Evolutionary conservation across 768 basidiomycete genomes (phyloP).

Genomic region (Suillus discolor): DNA sequence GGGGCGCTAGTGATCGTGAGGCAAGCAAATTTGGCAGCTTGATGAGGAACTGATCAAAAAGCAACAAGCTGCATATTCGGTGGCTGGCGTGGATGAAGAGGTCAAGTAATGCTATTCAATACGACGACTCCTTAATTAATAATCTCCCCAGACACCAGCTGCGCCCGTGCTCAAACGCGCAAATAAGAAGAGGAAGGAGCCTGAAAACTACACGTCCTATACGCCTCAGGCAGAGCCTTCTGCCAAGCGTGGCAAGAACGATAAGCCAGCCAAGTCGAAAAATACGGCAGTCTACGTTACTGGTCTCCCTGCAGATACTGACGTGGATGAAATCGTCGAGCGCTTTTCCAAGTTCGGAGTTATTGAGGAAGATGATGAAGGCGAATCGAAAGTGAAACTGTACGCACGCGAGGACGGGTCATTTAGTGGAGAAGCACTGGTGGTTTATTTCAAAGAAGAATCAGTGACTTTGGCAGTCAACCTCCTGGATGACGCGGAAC

Average conservation of each 20-base stretch:
- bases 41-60: slow-evolving; percentile 85
- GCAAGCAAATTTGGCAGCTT: slow-evolving; percentile 48
- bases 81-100: slow-evolving; percentile 92
- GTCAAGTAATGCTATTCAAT: slow-evolving; percentile 46
- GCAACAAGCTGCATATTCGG: slow-evolving; percentile 94
- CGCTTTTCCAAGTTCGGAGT: slow-evolving; percentile 93
- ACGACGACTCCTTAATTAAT: slow-evolving; percentile 23
- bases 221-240: slow-evolving; percentile 53
- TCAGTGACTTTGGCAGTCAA: slow-evolving; percentile 85
- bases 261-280: slow-evolving; percentile 66
- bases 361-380: slow-evolving; percentile 90
- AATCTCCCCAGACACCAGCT: slow-evolving; percentile 68
- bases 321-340: slow-evolving; percentile 71
- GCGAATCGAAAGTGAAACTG: slow-evolving; percentile 92
- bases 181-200: slow-evolving; percentile 80
- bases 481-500: slow-evolving; percentile 89
- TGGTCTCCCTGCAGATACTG: slow-evolving; percentile 76
- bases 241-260: slow-evolving; percentile 69
- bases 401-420: slow-evolving; percentile 86
- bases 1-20: background rate
- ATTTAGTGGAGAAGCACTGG: slow-evolving; percentile 93
- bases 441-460: slow-evolving; percentile 97
- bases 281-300: slow-evolving; percentile 94
- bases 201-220: slow-evolving; percentile 68
- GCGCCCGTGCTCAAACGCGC: slow-evolving; percentile 81